Evolutionary conservation across 2,329 filamentous ascomycete genomes (phyloP).

Genomic region (Cercospora nicotianae): DNA sequence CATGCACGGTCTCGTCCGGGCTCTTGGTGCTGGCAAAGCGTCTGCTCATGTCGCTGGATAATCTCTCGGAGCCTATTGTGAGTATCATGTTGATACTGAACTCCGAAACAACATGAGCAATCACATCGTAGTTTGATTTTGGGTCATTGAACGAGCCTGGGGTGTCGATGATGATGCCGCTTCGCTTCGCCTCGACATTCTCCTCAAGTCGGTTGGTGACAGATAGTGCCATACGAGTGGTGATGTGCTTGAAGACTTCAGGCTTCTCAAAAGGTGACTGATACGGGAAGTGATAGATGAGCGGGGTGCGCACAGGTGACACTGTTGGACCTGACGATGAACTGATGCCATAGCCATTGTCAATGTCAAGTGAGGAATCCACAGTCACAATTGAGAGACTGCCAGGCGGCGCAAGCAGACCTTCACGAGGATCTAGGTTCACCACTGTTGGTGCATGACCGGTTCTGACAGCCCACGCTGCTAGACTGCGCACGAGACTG

Average conservation of each 20-base stretch:
- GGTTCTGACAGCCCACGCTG: slow-evolving; percentile 78
- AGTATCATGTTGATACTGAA: slow-evolving; percentile 73
- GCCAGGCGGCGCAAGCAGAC: slow-evolving; percentile 59
- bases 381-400: slow-evolving; percentile 85
- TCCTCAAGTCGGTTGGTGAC: slow-evolving; percentile 75
- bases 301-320: slow-evolving; percentile 85
- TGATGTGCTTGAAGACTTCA: slow-evolving; percentile 67
- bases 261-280: slow-evolving; percentile 70
- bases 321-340: slow-evolving; percentile 87
- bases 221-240: slow-evolving; percentile 74
- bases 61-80: slow-evolving; percentile 73
- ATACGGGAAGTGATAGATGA: slow-evolving; percentile 86
- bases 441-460: slow-evolving; percentile 75
- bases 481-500: slow-evolving; percentile 56
- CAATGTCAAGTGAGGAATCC: slow-evolving; percentile 81
- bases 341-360: slow-evolving; percentile 79
- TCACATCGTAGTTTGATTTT: slow-evolving; percentile 68
- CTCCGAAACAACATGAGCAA: slow-evolving; percentile 75
- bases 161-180: slow-evolving; percentile 85
- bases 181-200: slow-evolving; percentile 67
- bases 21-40: slow-evolving; percentile 58
- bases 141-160: slow-evolving; percentile 67
- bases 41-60: slow-evolving; percentile 72
- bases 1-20: slow-evolving; percentile 65
- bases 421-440: slow-evolving; percentile 79